Conservation (phyloP, 805 yeast genomes). For the Brettanomyces anomalus region DNA sequence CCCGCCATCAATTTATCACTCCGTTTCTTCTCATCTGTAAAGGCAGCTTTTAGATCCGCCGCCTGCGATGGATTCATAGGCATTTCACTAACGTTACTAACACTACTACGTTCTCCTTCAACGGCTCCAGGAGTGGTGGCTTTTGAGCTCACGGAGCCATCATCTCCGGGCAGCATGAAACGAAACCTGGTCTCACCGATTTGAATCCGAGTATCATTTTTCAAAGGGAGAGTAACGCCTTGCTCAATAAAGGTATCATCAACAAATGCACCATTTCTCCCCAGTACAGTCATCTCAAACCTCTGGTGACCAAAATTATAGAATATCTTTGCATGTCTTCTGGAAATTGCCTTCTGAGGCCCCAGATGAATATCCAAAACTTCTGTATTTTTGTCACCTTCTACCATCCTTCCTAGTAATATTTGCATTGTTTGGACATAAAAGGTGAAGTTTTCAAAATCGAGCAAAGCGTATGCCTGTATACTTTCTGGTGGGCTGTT, state of each 20-base stretch:
- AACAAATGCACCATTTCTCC: slow-evolving; percentile 95
- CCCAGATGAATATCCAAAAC: slow-evolving; percentile 91
- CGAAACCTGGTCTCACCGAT: slow-evolving; percentile 87
- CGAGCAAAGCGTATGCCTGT: slow-evolving; percentile 66
- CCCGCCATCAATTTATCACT: neutral
- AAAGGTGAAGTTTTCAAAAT: slow-evolving; percentile 87
- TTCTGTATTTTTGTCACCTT: slow-evolving; percentile 42
- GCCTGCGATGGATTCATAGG: slow-evolving; percentile 54
- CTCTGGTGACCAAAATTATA: slow-evolving; percentile 95
- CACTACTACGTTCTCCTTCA: slow-evolving; percentile 16
- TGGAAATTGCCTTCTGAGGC: slow-evolving; percentile 82
- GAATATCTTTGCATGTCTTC: slow-evolving; percentile 92
- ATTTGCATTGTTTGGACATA: slow-evolving; percentile 96
- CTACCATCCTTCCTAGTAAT: slow-evolving; percentile 82
- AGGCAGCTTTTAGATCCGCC: slow-evolving; percentile 42
- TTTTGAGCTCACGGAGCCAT: slow-evolving; percentile 2
- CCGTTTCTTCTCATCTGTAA: slow-evolving; percentile 12
- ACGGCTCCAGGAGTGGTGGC: slow-evolving; percentile 14
- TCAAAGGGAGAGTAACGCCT: slow-evolving; percentile 83
- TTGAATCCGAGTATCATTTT: slow-evolving; percentile 77
- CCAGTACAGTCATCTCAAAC: slow-evolving; percentile 84
- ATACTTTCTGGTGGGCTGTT: slow-evolving; percentile 23
- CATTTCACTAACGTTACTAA: slow-evolving; percentile 2
- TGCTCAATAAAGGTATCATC: slow-evolving; percentile 84
- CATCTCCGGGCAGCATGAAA: slow-evolving; percentile 74